phyloP scores from a whole-genome alignment of 352 stramenopile genomes.

The Phytophthora pisi region DNA sequence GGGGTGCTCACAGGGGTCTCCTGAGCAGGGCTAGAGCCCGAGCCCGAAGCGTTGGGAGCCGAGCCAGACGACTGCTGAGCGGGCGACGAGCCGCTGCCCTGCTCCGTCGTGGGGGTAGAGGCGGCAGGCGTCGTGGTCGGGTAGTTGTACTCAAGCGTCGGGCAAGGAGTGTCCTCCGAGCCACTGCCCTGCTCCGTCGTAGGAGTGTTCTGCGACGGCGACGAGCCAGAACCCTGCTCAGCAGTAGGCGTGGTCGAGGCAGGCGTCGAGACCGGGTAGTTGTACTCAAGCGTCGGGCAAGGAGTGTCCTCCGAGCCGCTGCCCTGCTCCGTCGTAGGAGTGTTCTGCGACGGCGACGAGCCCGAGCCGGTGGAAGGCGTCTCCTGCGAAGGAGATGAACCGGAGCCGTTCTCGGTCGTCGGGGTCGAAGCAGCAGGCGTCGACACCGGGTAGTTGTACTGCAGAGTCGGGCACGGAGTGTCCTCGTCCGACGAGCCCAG shows the following conservation, averaged over 20 bases:
- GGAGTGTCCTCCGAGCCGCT: constrained; percentile 11
- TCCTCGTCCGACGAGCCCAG: constrained; percentile 6
- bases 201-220: constrained; percentile 3
- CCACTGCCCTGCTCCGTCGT: not conserved
- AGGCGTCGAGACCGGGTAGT: constrained; percentile 26
- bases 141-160: constrained; percentile 42
- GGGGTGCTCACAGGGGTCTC: constrained; percentile 6
- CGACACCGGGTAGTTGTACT: constrained; percentile 36
- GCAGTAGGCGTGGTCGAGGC: constrained; percentile 3
- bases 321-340: constrained; percentile 2
- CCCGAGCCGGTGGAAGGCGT: constrained; percentile 1
- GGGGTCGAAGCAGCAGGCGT: constrained; percentile 10
- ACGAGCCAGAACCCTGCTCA: constrained; percentile 3
- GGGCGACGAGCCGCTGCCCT: not conserved
- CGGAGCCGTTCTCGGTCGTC: not conserved
- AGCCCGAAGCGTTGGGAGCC: not conserved
- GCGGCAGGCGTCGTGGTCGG: constrained; percentile 11
- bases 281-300: constrained; percentile 39
- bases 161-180: constrained; percentile 22
- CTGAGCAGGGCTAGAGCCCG: not conserved
- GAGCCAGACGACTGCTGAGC: not conserved
- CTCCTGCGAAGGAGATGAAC: constrained; percentile 1
- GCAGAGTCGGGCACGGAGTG: constrained; percentile 26
- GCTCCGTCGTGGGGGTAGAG: not conserved
- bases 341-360: constrained; percentile 2